phyloP scores from a whole-genome alignment of 306 rosid genomes.

The Acacia acuminata region DNA sequence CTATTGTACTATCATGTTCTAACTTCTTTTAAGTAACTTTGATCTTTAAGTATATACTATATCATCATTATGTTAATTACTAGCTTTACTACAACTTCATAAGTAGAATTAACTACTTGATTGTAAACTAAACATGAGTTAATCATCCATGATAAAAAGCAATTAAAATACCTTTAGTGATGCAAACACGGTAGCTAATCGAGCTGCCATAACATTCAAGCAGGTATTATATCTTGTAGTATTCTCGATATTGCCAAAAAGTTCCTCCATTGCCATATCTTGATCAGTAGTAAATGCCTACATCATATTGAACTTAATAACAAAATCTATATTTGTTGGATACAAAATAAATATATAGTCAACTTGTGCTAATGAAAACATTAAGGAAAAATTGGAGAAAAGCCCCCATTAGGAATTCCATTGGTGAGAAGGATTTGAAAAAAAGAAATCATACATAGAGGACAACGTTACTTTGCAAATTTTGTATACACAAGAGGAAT shows the following conservation, averaged over 20 bases:
- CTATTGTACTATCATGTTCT: not conserved
- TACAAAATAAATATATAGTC: conserved; percentile 13
- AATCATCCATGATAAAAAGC: not conserved
- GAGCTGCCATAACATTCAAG: conserved; percentile 76
- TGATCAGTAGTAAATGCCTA: conserved; percentile 92
- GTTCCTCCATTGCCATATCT: conserved; percentile 72
- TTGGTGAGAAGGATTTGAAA: no score
- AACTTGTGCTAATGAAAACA: conserved; percentile 25
- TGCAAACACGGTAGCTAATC: conserved; percentile 94
- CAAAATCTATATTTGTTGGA: conserved; percentile 17
- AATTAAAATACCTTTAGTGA: conserved; percentile 65
- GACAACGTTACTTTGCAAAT: no score
- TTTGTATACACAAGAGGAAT: no score
- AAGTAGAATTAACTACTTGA: conserved; percentile 1
- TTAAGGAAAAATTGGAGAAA: no score
- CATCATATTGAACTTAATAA: conserved; percentile 31
- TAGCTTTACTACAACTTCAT: not conserved
- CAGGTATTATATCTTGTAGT: conserved; percentile 58
- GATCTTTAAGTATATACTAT: not conserved
- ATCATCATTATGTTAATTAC: not conserved
- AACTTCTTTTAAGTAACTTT: not conserved
- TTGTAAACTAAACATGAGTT: conserved; percentile 10
- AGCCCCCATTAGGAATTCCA: no score
- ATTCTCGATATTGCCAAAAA: conserved; percentile 62
- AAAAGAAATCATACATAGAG: no score